A percentile compares a stretch with the other conserved stretches of the same genome.
Evolutionary conservation across 768 basidiomycete genomes (phyloP).

Genomic region (Boletales sp.): DNA sequence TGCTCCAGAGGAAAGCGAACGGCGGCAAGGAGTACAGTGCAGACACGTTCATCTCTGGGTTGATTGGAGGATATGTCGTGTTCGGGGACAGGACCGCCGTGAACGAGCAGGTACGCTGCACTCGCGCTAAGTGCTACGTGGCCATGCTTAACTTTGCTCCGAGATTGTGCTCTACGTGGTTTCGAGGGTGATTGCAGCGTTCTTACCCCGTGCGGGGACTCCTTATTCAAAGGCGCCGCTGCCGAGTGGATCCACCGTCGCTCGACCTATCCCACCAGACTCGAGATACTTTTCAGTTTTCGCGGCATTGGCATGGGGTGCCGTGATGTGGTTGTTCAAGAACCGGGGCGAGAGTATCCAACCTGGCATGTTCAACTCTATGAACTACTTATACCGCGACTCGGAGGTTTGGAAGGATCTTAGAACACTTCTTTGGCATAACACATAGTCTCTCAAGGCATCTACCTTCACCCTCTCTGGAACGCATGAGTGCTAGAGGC

Average conservation of each 20-base stretch:
- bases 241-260: conserved; percentile 38
- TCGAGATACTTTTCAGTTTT: conserved; percentile 81
- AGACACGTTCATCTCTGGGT: conserved; percentile 91
- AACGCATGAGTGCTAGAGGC: neutral
- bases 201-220: conserved; percentile 74
- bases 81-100: conserved; percentile 85
- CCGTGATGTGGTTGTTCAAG: conserved; percentile 95
- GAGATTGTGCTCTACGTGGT: conserved; percentile 97
- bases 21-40: conserved; percentile 75
- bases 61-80: conserved; percentile 86
- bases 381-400: conserved; percentile 94
- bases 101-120: conserved; percentile 78
- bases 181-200: conserved; percentile 86
- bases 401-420: conserved; percentile 83
- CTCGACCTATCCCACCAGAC: conserved; percentile 79
- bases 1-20: conserved; percentile 79
- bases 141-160: conserved; percentile 5
- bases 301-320: conserved; percentile 88
- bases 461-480: neutral
- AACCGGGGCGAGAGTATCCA: conserved; percentile 88
- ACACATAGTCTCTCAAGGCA: conserved; percentile 45
- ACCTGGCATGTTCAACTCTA: conserved; percentile 94
- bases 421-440: conserved; percentile 88
- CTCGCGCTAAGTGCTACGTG: neutral
- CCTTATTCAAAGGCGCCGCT: conserved; percentile 48